Base-by-base conservation (phyloP, 176 grass and related monocot species). In the Oryza longistaminata region DNA sequence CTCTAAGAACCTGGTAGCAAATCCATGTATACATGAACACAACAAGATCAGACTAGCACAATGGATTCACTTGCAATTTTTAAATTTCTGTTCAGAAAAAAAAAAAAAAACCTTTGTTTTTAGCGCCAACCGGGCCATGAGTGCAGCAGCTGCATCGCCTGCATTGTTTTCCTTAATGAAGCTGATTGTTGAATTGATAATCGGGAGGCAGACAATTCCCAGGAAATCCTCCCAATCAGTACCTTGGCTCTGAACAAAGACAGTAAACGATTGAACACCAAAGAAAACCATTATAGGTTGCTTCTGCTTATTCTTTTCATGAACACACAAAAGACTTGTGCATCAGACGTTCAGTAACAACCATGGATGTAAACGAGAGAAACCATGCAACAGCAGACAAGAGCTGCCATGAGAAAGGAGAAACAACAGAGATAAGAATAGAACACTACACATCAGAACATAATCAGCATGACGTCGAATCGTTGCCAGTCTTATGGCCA, bases 141-240 rank as follows among this genome's bases (percentile, higher is more conserved):
- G 89, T 21, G 89, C 70, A 4, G 91, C 80, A 52, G 91, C 94
- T 15, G 94, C 94, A 72, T 88, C 84, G 50, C 89, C 91, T 26
- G 94, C 94, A 84, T 91, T 97, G 5, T 93, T 97, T 90, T 97
- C 94, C 78, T 97, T 89, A 19, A 93, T 53, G 80, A 97, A 97
- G 85, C 91, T 93, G 73, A 97, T 93, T 3, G 89, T 92, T 46
- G 94, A 97, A 87, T 97, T 97, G 68, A 97, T 83, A 70, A 97
- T 78, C 6, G 93, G 70, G 61, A 97, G 87, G 55, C 94, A 93
- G 25, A 90, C 77, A 13, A 97, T 93, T 46, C 34, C 34, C 34
- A 35, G 34, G 34, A 35, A 35, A 35, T 35, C 34, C 34, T 35
- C 34, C 34, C 34, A 35, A 2, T 35, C 34, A 35, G 34, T 35